A percentile compares a stretch with the other conserved stretches of the same genome.
Evolutionary conservation across 148 eudicot genomes (phyloP).

Genomic region (Chenopodium suecicum): DNA sequence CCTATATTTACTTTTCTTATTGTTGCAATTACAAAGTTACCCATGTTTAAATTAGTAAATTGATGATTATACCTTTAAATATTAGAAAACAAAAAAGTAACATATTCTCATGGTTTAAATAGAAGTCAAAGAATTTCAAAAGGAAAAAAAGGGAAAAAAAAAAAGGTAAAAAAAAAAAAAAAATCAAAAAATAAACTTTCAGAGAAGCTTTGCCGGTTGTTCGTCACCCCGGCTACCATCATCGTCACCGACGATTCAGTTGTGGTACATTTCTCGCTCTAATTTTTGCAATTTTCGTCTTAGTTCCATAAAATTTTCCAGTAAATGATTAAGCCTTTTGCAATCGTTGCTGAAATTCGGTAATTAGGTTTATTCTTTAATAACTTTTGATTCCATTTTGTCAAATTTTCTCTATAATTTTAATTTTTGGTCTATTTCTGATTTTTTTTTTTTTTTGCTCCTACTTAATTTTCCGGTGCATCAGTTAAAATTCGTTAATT

Average conservation of each 20-base stretch:
- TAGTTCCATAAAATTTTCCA: neutral
- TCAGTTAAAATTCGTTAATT: neutral
- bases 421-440: neutral
- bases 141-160: neutral
- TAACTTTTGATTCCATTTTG: neutral
- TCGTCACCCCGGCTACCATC: conserved; percentile 1
- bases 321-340: neutral
- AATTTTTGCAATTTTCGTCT: neutral
- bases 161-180: neutral
- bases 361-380: neutral
- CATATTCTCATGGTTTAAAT: neutral
- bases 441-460: neutral
- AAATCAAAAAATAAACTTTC: neutral
- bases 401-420: neutral
- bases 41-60: too few relatives aligned
- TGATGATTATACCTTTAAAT: too few relatives aligned
- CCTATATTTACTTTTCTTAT: too few relatives aligned
- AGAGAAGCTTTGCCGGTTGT: neutral
- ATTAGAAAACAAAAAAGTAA: neutral
- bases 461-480: neutral
- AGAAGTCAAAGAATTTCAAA: neutral
- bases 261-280: neutral
- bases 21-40: too few relatives aligned
- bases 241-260: neutral
- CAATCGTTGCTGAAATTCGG: neutral